Base-by-base conservation (phyloP, 2,329 filamentous ascomycete species). In the Exophiala sp. region DNA sequence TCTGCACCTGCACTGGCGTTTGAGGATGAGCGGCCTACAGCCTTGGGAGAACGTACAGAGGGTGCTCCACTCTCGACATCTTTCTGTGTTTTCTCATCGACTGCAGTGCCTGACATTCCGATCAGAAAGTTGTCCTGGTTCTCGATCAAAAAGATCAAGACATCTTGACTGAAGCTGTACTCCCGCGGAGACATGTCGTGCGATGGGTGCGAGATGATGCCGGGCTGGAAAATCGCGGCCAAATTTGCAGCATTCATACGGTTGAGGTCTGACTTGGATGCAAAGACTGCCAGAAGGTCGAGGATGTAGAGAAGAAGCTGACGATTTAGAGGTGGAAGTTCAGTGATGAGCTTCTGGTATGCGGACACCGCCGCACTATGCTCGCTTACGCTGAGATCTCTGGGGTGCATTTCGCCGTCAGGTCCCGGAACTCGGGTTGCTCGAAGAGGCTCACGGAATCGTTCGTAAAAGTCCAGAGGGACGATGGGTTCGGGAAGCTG, bases 41-140 rank as follows among this genome's bases (percentile, higher is more conserved):
- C 78, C 76, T 65, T 81, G 80, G 58, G 82, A 65, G 69, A 76
- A 67, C 73, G 74, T 52, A 71, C 74, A 55, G 69, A 79, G n/a
- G 66, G 61, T 63, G 68, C 73, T 2, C 87, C 87, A 52, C 88
- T 89, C 66, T 91, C 85, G 35, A 85, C 77, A 57, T 85, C 82
- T 65, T 82, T 81, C 46, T 84, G 78, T 6, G 83, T 85, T 57
- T 83, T 85, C 67, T 95, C 89, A 67, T 96, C 91, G n/a, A 91
- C 89, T n/a, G 85, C 91, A n/a, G 91, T 96, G 41, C 94, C 94
- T 68, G 91, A 89, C 94, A 99, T 99, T 51, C 94, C 94, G 61
- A 99, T 95, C 61, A 99, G 77, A 77, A 99, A 99, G 71, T 96
- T 89, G 66, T 99, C 94, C 70, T 99, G 94, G 65, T 99, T 96